Base-by-base conservation (phyloP, 768 basidiomycete genomes). In the Daedaleopsis nitida region DNA sequence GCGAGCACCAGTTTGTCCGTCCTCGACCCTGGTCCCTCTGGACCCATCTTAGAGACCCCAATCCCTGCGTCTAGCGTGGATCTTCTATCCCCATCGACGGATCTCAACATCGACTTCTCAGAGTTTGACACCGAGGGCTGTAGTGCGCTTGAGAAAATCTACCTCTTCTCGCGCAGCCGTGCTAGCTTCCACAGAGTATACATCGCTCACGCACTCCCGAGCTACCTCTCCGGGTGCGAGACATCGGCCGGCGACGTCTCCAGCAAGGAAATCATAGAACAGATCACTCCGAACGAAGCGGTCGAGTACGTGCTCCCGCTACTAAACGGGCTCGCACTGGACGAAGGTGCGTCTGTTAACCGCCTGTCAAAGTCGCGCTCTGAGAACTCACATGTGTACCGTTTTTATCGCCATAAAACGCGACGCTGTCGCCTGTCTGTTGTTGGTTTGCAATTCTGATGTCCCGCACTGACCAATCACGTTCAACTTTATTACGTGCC, bases 241-340 rank as follows among this genome's bases (percentile, higher is more conserved):
- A 59, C 45, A 16, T 9, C 59, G 23, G 51, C 53, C 23, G 58
- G 34, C 27, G 58, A 53, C 14, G 60, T 60, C 19, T 48, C 57
- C 16, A 63, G 58, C 43, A 50, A 52, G 23, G 63, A 66, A 43
- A 52, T 64, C 32, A 54, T 59, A 21, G 70, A 69, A 17, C 78
- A 88, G 50, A 89, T 97, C 54, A 80, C 89, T 17, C 89, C 96
- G 3, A 84, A 85, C 57, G 96, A 98, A 66, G 94, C 94, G 5
- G 87, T 94, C 66, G 91, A 94, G 73, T 98, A 96, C 70, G 92
- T 98, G 58, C 77, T 96, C 19, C 96, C 96, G 1, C 83, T 97
- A n/a, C 82, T 98, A 58, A 89, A 84, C 53, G 84, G 83, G 45
- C 84, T 98, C 32, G 92, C 92, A 10, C 86, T 90, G 74, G 94